Percentiles rank a stretch among this genome's conserved stretches.
Conservation (phyloP, 176 grass and related monocot species). For the Zoysia pacifica region DNA sequence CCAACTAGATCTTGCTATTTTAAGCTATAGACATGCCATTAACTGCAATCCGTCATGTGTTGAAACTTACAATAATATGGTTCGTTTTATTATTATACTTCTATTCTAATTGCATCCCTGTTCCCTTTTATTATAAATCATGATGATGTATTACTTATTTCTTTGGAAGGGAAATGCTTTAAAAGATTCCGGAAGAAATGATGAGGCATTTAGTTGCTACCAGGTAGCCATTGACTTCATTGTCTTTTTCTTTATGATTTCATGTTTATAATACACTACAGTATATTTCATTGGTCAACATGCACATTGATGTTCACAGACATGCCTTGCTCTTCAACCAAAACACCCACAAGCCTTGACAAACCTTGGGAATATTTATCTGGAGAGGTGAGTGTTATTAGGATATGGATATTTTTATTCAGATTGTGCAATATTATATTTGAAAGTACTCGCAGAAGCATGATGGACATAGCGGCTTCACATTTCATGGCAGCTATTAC, state of each 20-base stretch:
- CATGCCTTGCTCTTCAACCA: constrained; percentile 77
- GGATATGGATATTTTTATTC: not conserved
- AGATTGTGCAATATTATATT: not conserved
- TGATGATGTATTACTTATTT: not conserved
- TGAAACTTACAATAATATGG: constrained; percentile 89
- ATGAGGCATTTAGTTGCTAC: constrained; percentile 78
- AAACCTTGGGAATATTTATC: constrained; percentile 84
- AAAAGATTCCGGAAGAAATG: constrained; percentile 82
- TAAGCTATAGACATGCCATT: constrained; percentile 74
- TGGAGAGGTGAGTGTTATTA: constrained; percentile 69
- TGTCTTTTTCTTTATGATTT: constrained; percentile 23
- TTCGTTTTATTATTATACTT: constrained; percentile 36
- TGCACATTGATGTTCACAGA: constrained; percentile 39
- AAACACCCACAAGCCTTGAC: constrained; percentile 95
- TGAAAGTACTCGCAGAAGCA: constrained; percentile 53
- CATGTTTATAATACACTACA: constrained; percentile 1
- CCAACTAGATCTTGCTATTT: constrained; percentile 75
- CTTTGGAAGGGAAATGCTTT: constrained; percentile 71
- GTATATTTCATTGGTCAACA: not conserved
- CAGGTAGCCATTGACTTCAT: constrained; percentile 36
- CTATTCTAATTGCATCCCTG: not conserved
- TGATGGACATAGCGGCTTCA: constrained; percentile 62
- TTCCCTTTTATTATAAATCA: not conserved
- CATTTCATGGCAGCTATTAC: constrained; percentile 76
- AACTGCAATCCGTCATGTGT: constrained; percentile 57